phyloP scores from a whole-genome alignment of 164 flowering plant genomes.

The Liriodendron chinense region DNA sequence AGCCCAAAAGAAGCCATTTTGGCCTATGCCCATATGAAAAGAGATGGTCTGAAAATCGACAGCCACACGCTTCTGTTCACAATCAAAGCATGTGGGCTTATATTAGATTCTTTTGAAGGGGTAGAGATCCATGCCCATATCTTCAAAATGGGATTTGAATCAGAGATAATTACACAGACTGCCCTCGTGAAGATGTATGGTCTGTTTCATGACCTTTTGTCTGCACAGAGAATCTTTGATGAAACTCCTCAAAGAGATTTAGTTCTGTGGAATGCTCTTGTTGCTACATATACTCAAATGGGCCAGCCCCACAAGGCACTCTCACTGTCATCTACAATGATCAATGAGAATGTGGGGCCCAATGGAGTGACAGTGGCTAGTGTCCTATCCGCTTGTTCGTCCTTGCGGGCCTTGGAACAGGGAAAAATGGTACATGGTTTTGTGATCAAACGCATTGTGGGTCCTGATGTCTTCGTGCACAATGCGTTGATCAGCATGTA shows the following conservation, averaged over 20 bases:
- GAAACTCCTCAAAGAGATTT: slow-evolving; percentile 32
- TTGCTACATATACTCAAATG: slow-evolving; percentile 25
- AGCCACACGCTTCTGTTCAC: slow-evolving; percentile 29
- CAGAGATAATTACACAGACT: slow-evolving; percentile 28
- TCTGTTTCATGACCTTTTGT: slow-evolving; percentile 17
- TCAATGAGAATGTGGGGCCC: slow-evolving; percentile 16
- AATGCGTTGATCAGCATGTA: slow-evolving; percentile 40
- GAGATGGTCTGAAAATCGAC: slow-evolving; percentile 21
- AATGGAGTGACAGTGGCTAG: slow-evolving; percentile 31
- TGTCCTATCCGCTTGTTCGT: slow-evolving; percentile 36
- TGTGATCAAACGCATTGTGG: slow-evolving; percentile 19
- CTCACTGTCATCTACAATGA: slow-evolving; percentile 16
- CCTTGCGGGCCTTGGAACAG: slow-evolving; percentile 16
- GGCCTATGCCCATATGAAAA: slow-evolving; percentile 30
- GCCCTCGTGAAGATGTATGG: slow-evolving; percentile 30
- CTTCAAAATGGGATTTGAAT: slow-evolving; percentile 31
- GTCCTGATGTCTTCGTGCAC: slow-evolving; percentile 26
- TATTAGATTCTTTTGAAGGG: slow-evolving; percentile 16
- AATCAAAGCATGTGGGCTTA: slow-evolving; percentile 31
- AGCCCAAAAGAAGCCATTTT: slow-evolving; percentile 25
- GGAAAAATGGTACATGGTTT: slow-evolving; percentile 33
- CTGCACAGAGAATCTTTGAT: slow-evolving; percentile 27
- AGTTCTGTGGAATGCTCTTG: slow-evolving; percentile 33
- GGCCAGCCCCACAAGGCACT: slow-evolving; percentile 21
- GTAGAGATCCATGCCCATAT: slow-evolving; percentile 27